phyloP scores from a whole-genome alignment of 179 eudicot species.

The Silene noctiflora region DNA sequence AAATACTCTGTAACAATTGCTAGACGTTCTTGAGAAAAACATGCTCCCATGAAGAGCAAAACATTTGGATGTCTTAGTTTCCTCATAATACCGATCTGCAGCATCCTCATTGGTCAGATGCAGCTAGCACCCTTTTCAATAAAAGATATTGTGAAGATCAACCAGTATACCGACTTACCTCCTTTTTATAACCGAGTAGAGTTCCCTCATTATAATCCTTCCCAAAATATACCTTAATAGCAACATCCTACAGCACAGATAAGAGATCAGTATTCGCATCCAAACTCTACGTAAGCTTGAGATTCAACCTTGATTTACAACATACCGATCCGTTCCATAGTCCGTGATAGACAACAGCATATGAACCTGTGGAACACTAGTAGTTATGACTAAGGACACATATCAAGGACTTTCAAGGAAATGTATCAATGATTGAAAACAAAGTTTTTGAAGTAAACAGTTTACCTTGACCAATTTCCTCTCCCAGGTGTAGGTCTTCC shows the following conservation, averaged over 20 bases:
- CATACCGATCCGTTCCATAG: conserved; percentile 81
- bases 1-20: conserved; percentile 75
- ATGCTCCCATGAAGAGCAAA: conserved; percentile 77
- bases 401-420: background rate
- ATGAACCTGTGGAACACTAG: conserved; percentile 52
- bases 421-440: background rate
- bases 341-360: conserved; percentile 67
- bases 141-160: background rate
- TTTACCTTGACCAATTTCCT: conserved; percentile 74
- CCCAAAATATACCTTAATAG: conserved; percentile 56
- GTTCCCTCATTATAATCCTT: conserved; percentile 53
- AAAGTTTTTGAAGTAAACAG: background rate
- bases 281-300: background rate
- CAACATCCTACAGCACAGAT: conserved; percentile 61
- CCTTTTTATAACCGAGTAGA: conserved; percentile 55
- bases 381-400: background rate
- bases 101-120: background rate
- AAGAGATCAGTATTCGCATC: conserved; percentile 15
- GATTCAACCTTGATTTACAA: conserved; percentile 2
- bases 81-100: conserved; percentile 69
- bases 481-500: conserved; percentile 65
- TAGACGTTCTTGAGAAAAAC: conserved; percentile 58
- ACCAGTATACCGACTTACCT: conserved; percentile 35
- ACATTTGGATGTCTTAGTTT: conserved; percentile 80
- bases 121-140: background rate